Evolutionary conservation across 1,139 yeast species (phyloP), one percentile per base, ranked within the genome.

Genomic region (Candida sanyaensis): DNA sequence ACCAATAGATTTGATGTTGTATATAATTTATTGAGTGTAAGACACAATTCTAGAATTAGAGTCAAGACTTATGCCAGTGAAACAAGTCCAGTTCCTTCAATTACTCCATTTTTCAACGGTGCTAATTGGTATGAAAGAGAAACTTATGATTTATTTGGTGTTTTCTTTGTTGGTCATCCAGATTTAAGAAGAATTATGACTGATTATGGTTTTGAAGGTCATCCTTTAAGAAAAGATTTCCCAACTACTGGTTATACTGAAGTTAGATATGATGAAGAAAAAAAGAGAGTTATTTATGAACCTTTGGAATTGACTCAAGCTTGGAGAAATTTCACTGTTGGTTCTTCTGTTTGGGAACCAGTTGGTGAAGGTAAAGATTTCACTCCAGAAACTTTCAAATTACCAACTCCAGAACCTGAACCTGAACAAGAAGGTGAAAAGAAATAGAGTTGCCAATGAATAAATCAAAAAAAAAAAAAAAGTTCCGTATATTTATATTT

Each of bases 41-140:
- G 95, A 64, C 88, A 84, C 76, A 89, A 89, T 71, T 86, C 96
- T 11, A 81, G 96, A 67, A 87, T 89, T 65, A 80, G 96, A 68
- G 92, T 89, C 63, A 89, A 89, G 76, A 88, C 96, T 24, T 89
- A 87, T 62, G 96, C 96, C 24, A 84, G 84, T 50, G 96, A 89
- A 68, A 82, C 88, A 45, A 78, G 87, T 45, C 81, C 95, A 6
- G 96, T 89, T 51, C 96, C 96, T 40, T 83, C 91, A 47, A 68
- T 86, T 51, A 83, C 86, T 17, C 82, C 84, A 21, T 63, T 89
- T 51, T 88, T 71, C 66, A 83, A 84, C 64, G 96, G 96, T 54
- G 86, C 91, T 53, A 88, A 89, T 71, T 89, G 96, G 96, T 86
- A 81, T 64, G 96, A 88, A 72, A 81, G 96, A 68, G 96, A 88